Base-by-base conservation (phyloP, 352 stramenopile genomes). In the Pythium aristosporum region DNA sequence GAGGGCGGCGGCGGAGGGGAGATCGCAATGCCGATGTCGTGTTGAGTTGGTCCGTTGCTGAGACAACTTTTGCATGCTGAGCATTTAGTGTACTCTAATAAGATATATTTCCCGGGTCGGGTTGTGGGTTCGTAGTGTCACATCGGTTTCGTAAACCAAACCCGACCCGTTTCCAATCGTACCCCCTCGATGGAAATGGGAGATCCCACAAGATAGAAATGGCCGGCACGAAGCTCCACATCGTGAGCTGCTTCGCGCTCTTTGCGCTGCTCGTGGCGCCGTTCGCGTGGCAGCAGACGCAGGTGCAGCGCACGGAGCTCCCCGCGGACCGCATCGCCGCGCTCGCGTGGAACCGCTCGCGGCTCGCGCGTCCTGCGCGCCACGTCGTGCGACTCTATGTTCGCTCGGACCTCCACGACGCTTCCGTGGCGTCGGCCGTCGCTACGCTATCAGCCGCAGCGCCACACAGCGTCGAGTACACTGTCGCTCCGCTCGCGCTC, bases 161-260 rank as follows among this genome's bases (percentile, higher is more conserved):
- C 41, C 41, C 41, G 41, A 39, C 39, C 39, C 39, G 13, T 46
- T 20, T 15, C 37, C 10, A 2, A 36, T 52, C 11, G 20, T 52
- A 16, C 47, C 47, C 47, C 47, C 47, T 39, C 32, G 9, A 49
- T n/a, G n/a, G 5, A 12, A 23, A 43, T 57, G 21, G 3, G 18
- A 57, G 43, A 37, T 18, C 32, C 23, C 28, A 44, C 25, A 57
- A 10, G n/a, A 34, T 28, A n/a, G 74, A 52, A 8, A 93, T 93
- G 84, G 82, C 77, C 28, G 84, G 82, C 55, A 91, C 84, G 34
- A 76, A 85, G 44, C 70, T 93, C 60, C 79, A 89, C 55, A 86
- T 92, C 63, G 84, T 92, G 23, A 78, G 73, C 54, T 77, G 75
- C 54, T 91, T 93, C 69, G 79, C 87, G 70, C 60, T 89, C 51